Base-by-base conservation (phyloP, 768 basidiomycete genomes). In the Tylopilus sp. region DNA sequence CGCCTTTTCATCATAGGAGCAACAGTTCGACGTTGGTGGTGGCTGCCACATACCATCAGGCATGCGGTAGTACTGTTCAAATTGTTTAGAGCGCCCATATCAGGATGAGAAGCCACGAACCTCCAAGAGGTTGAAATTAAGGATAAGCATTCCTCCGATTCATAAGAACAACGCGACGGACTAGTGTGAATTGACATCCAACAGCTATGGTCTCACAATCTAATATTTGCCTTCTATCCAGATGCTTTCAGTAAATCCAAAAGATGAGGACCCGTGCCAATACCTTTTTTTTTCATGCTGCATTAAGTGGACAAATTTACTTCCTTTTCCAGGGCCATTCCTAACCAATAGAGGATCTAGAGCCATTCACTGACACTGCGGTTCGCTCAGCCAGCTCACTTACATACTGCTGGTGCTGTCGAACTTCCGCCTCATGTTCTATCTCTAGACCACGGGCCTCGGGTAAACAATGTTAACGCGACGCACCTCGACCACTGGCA, bases 71-170 rank as follows among this genome's bases (percentile, higher is more conserved):
- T 7, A 64, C 77, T 11, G 78, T 95, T 96, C 71, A 89, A 88
- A 93, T 93, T 12, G 79, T 92, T 4, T 87, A 86, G 74, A 86
- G 83, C 55, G 92, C 92, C 30, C 79, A 93, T 48, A 71, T 97
- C 44, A 87, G 78, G 55, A 95, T 92, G 5, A 75, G 83, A 62
- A 77, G 78, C 55, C 49, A 83, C 85, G 16, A 84, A 78, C 58
- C 85, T 95, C 66, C 79, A 78, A 61, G 95, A 86, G 63, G 93
- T 92, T 10, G 82, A 82, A 45, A 87, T 96, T 37, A 52, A 88
- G 89, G 78, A n/a, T 86, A 63, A 63, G 84, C 65, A 59, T 63
- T 4, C 49, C 40, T 26, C 19, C 36, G 19, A 31, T 48, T 29
- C 6, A 38, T 37, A 11, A 25, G 40, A 9, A 6, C 37, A 25